Base-by-base conservation (phyloP, 768 basidiomycete species). In the Kwoniella sp. region DNA sequence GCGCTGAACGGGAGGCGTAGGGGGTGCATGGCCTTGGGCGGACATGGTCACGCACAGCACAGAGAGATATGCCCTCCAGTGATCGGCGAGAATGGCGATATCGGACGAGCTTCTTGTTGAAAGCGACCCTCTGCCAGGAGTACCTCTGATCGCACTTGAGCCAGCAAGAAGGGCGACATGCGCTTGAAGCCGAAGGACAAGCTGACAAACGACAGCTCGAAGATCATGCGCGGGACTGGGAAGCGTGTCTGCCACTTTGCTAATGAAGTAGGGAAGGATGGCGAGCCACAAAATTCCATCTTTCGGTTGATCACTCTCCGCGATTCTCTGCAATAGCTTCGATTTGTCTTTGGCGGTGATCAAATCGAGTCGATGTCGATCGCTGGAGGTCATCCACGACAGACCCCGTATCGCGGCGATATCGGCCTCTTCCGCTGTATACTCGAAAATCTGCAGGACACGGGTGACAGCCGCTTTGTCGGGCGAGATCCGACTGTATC, bases 21-120 rank as follows among this genome's bases (percentile, higher is more conserved):
- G 56, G 26, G 75, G 71, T 17, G 61, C 29, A 4, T 55, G 22
- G 27, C 88, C 83, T 1, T 85, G 81, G 3, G 90, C 87, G 9
- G 73, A 59, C 68, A 73, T 68, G 1, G 90, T 91, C n/a, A 88
- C 85, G 68, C 90, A 92, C n/a, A 95, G 83, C 22, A 89, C 83
- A 66, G 90, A 90, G 56, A 91, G 83, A 49, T 70, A 73, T 6
- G 69, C 64, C 53, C 77, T 61, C 79, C 79, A 81, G 47, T 78
- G 73, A 50, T 81, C 80, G 19, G 77, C 76, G 22, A 81, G 63
- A 25, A 65, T 68, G 24, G 66, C 63, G 1, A 47, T 59, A 50
- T 81, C 80, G 1, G 71, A 63, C 12, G 78, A 54, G 5, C 64
- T 65, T 30, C 74, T 58, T 29, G 52, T 49, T 22, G 68, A 58